These are phyloP conservation scores for Cystobasidium onofrii DNA, from an alignment of 768 basidiomycete species.

Conservation along the genomic window DNA sequence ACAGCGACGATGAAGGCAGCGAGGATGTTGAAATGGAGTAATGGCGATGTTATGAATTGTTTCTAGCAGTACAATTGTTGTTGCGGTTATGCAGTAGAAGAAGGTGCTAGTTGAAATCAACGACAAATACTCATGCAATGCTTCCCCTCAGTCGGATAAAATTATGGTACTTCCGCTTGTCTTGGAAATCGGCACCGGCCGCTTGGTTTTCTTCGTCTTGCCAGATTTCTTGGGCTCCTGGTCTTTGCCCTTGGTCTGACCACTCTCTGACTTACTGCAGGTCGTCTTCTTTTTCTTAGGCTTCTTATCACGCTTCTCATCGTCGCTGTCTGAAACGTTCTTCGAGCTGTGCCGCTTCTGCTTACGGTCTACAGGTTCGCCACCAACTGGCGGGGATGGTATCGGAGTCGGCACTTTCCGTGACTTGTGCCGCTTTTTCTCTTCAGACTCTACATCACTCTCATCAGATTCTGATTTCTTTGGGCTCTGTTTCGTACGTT, in stretches of 20 bases:
- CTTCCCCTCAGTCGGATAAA: not conserved
- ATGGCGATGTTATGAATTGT: not conserved
- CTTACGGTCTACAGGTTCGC: not conserved
- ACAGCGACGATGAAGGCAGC: conserved; percentile 14
- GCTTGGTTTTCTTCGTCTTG: not conserved
- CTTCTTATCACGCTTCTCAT: too few relatives aligned
- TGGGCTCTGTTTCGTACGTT: not conserved
- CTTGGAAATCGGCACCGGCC: not conserved
- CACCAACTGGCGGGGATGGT: not conserved
- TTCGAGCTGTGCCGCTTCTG: not conserved
- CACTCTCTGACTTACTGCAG: not conserved
- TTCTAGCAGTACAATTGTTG: not conserved
- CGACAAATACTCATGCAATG: not conserved
- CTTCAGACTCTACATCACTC: not conserved
- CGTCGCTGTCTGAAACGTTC: too few relatives aligned
- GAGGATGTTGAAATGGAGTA: conserved; percentile 28
- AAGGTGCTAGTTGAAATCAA: not conserved
- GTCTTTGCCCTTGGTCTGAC: not conserved
- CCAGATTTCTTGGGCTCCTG: not conserved
- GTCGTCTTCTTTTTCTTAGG: not conserved
- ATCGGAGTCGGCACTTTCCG: not conserved
- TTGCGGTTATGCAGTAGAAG: not conserved
- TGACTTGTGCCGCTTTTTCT: not conserved
- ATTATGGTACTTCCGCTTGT: not conserved
- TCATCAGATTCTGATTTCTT: not conserved